Evolutionary conservation across 345 rosid species (phyloP).

Genomic region (Turnera subulata): DNA sequence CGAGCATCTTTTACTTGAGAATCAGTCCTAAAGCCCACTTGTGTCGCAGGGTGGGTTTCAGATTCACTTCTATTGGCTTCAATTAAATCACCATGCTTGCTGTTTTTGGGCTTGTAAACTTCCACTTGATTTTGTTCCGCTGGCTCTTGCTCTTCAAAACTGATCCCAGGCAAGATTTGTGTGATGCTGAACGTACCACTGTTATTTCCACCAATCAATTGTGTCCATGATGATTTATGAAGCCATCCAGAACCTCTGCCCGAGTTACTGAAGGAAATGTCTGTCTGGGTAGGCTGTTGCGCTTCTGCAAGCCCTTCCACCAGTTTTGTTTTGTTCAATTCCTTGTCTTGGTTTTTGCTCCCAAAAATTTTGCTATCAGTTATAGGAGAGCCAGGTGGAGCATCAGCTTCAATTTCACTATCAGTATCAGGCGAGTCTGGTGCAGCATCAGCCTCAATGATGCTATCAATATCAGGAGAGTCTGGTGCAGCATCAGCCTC

Average conservation of each 20-base stretch:
- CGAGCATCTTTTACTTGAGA: slow-evolving; percentile 10
- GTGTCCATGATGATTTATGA: slow-evolving; percentile 78
- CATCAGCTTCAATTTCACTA: neutral
- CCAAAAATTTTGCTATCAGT: slow-evolving; percentile 9
- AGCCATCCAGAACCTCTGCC: slow-evolving; percentile 76
- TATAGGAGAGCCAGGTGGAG: slow-evolving; percentile 15
- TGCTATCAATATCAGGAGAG: too few relatives aligned
- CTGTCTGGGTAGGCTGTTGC: slow-evolving; percentile 17
- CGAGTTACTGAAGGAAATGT: slow-evolving; percentile 27
- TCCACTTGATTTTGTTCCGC: slow-evolving; percentile 14
- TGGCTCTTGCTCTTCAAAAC: slow-evolving; percentile 25
- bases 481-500: too few relatives aligned
- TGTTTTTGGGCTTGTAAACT: slow-evolving; percentile 4
- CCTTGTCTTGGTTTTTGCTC: slow-evolving; percentile 19
- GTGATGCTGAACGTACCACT: slow-evolving; percentile 55
- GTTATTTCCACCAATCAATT: slow-evolving; percentile 47
- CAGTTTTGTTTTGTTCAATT: slow-evolving; percentile 13
- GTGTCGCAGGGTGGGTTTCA: slow-evolving; percentile 1
- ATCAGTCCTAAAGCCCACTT: slow-evolving; percentile 9
- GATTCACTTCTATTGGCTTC: slow-evolving; percentile 8
- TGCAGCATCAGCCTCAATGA: too few relatives aligned
- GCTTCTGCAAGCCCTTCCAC: slow-evolving; percentile 20
- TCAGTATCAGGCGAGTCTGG: too few relatives aligned
- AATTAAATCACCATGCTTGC: slow-evolving; percentile 19
- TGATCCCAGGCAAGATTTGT: slow-evolving; percentile 44